These are phyloP conservation scores for Incumbomyces lentus DNA, from an alignment of 2,329 filamentous ascomycete species.

Conservation along the genomic window DNA sequence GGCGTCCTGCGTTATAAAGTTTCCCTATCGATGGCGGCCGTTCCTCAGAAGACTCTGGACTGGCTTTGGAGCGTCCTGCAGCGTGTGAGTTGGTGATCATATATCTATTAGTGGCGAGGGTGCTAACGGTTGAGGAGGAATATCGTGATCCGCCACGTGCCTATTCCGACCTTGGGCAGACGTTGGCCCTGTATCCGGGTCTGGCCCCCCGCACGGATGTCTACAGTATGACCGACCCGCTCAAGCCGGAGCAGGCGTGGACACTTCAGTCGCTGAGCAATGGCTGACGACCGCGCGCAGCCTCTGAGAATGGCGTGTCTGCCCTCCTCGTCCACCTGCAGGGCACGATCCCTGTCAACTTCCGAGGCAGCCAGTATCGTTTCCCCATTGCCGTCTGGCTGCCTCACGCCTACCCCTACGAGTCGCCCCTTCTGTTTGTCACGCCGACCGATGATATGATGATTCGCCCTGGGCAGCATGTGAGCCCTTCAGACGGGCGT, in stretches of 20 bases:
- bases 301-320: constrained; percentile 78
- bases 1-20: constrained; percentile 12
- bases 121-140: constrained; percentile 62
- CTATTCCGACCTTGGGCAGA: constrained; percentile 81
- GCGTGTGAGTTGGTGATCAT: constrained; percentile 41
- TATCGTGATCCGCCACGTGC: constrained; percentile 88
- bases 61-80: constrained; percentile 91
- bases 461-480: constrained; percentile 85
- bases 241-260: no score
- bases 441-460: constrained; percentile 80
- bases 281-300: constrained; percentile 37
- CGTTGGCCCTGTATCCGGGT: constrained; percentile 67
- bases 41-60: constrained; percentile 81
- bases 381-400: constrained; percentile 92
- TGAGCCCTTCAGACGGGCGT: constrained; percentile 72
- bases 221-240: constrained; percentile 72
- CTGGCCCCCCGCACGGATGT: constrained; percentile 78
- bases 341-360: constrained; percentile 82
- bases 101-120: no score
- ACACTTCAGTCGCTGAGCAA: background rate
- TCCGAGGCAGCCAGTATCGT: constrained; percentile 78
- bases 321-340: constrained; percentile 76
- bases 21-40: constrained; percentile 45
- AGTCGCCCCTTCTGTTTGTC: constrained; percentile 79
- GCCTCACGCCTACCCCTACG: constrained; percentile 77